Conservation (phyloP, 371 early-diverging fungal species). For the Cokeromyces recurvatus region DNA sequence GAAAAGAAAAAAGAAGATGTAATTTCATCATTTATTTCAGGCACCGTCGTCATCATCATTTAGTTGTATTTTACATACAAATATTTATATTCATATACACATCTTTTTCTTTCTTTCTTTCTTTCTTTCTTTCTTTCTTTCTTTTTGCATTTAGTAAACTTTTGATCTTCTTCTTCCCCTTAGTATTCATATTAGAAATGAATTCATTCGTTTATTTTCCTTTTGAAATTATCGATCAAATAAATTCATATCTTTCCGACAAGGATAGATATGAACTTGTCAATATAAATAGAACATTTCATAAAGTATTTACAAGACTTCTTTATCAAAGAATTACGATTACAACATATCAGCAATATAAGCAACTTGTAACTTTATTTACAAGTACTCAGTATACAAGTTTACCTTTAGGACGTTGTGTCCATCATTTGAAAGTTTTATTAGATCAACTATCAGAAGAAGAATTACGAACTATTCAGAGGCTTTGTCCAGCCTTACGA, state of each 20-base stretch:
- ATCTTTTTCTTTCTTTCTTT: neutral
- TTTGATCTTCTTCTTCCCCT: too few relatives aligned
- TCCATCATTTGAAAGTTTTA: constrained; percentile 1
- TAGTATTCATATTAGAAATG: too few relatives aligned
- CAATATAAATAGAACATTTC: neutral
- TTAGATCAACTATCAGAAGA: constrained; percentile 4
- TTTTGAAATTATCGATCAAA: constrained; percentile 13
- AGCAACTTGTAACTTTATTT: constrained; percentile 2
- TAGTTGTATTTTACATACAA: too few relatives aligned
- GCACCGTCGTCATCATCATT: too few relatives aligned
- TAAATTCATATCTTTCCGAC: neutral
- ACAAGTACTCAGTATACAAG: neutral
- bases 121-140: constrained; percentile 1
- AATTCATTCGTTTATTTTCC: too few relatives aligned
- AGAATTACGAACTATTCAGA: neutral
- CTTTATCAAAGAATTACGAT: constrained; percentile 7
- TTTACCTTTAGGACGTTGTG: constrained; percentile 7
- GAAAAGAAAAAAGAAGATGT: too few relatives aligned
- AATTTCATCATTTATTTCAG: too few relatives aligned
- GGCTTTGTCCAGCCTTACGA: constrained; percentile 6
- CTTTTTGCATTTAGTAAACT: neutral
- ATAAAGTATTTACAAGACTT: constrained; percentile 2
- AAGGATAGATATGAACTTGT: constrained; percentile 4
- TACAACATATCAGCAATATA: constrained; percentile 3
- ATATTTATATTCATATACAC: neutral